A percentile compares a stretch with the other conserved stretches of the same genome.
Conservation (phyloP, 768 basidiomycete species). For the Rhizopogon sp. region DNA sequence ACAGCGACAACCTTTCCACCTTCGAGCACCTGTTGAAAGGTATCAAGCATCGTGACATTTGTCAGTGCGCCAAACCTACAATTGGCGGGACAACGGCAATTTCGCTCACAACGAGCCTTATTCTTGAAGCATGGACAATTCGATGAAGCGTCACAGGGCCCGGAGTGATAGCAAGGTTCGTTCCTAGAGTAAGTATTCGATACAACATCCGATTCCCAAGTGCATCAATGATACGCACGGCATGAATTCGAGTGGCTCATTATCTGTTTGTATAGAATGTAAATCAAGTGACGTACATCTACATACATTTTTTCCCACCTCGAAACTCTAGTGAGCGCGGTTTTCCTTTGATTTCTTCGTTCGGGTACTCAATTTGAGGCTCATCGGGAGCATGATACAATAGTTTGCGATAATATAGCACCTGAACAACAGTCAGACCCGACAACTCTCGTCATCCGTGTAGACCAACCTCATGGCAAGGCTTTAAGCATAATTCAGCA, state of each 20-base stretch:
- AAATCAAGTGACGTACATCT: constrained; percentile 11
- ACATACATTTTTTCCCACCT: constrained; percentile 12
- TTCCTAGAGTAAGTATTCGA: constrained; percentile 26
- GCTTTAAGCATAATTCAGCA: constrained; percentile 47
- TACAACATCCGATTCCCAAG: background rate
- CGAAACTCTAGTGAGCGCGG: constrained; percentile 11
- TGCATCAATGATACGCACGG: constrained; percentile 10
- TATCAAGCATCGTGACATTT: background rate
- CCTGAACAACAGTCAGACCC: constrained; percentile 9
- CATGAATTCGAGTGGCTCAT: constrained; percentile 3
- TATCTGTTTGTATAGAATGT: constrained; percentile 13
- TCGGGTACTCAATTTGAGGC: background rate
- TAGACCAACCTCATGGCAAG: constrained; percentile 51
- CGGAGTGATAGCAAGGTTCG: constrained; percentile 50
- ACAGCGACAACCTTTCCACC: constrained; percentile 58
- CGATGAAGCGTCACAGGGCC: constrained; percentile 41
- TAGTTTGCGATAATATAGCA: constrained; percentile 15
- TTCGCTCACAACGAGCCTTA: constrained; percentile 48
- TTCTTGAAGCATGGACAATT: constrained; percentile 48
- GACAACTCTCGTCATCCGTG: background rate
- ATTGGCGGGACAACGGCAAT: constrained; percentile 45
- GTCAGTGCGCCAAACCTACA: constrained; percentile 33
- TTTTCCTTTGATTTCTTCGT: constrained; percentile 3
- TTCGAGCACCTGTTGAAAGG: constrained; percentile 39
- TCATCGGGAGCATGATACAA: constrained; percentile 3